phyloP scores from a whole-genome alignment of 2,329 filamentous ascomycete species.

The Hymenoscyphus scutula region DNA sequence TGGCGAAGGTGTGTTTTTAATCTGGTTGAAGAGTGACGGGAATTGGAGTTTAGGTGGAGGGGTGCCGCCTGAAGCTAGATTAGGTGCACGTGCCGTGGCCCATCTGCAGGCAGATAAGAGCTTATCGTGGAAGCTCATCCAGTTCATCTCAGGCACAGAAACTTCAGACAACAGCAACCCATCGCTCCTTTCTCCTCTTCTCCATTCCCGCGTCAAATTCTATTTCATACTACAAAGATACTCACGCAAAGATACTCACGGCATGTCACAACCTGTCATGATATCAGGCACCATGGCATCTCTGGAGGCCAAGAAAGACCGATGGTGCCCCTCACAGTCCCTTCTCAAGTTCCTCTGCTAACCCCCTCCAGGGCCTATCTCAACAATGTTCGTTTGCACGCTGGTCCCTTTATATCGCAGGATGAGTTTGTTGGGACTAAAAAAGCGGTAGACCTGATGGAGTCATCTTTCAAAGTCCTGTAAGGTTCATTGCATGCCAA shows the following conservation, averaged over 20 bases:
- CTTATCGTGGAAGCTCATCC: slow-evolving; percentile 10
- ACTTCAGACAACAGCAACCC: neutral
- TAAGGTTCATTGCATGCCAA: slow-evolving; percentile 38
- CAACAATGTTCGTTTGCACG: slow-evolving; percentile 71
- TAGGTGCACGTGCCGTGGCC: neutral
- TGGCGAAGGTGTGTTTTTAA: neutral
- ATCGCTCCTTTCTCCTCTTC: neutral
- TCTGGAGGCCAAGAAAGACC: slow-evolving; percentile 5
- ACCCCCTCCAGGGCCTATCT: slow-evolving; percentile 68
- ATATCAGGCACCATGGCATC: slow-evolving; percentile 22
- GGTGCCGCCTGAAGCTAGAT: too few relatives aligned
- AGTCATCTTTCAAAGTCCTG: slow-evolving; percentile 65
- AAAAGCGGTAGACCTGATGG: slow-evolving; percentile 42
- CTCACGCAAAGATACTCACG: neutral
- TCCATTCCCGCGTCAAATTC: neutral
- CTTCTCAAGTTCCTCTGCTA: neutral
- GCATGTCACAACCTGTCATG: slow-evolving; percentile 32
- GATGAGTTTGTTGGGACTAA: slow-evolving; percentile 48
- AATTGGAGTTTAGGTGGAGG: neutral
- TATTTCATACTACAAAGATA: too few relatives aligned
- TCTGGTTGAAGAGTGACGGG: slow-evolving; percentile 9
- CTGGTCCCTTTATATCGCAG: slow-evolving; percentile 82
- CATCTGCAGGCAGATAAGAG: slow-evolving; percentile 25
- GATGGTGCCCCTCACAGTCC: slow-evolving; percentile 25
- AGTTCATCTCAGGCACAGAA: neutral